A percentile compares a stretch with the other conserved stretches of the same genome.
These are phyloP conservation scores for Pestalotiopsis sp. DNA, from an alignment of 2,329 filamentous ascomycete genomes.

Conservation along the genomic window DNA sequence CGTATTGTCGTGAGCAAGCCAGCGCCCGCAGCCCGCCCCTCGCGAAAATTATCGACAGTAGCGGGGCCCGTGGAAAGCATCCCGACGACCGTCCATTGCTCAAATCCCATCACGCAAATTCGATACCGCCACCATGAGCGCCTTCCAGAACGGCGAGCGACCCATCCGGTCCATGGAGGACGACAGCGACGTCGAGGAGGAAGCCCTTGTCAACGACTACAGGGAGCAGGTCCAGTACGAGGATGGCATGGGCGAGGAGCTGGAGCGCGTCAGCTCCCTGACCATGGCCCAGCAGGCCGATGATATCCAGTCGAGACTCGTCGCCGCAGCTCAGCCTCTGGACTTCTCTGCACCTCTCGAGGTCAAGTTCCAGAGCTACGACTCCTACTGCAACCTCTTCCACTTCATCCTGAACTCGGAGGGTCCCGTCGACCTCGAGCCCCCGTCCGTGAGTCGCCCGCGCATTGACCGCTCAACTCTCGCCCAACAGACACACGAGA, in stretches of 20 bases:
- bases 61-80: conserved; percentile 6
- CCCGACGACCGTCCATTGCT: background rate
- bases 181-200: conserved; percentile 95
- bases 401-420: conserved; percentile 99
- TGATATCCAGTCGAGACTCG: conserved; percentile 91
- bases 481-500: background rate
- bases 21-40: conserved; percentile 11
- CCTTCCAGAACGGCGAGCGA: conserved; percentile 63
- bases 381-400: conserved; percentile 98
- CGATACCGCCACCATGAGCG: conserved; percentile 54
- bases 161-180: conserved; percentile 67
- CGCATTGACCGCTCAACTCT: background rate
- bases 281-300: conserved; percentile 76
- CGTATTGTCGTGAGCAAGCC: conserved; percentile 1
- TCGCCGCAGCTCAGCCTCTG: conserved; percentile 88
- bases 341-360: conserved; percentile 96
- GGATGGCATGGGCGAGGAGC: conserved; percentile 74
- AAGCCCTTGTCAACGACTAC: conserved; percentile 94
- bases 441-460: conserved; percentile 77
- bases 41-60: conserved; percentile 11
- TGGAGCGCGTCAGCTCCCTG: conserved; percentile 74
- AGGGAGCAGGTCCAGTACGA: conserved; percentile 95
- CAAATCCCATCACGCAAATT: conserved; percentile 2
- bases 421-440: conserved; percentile 95
- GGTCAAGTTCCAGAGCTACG: conserved; percentile 98